A percentile compares a stretch with the other conserved stretches of the same genome.
These are phyloP conservation scores for Alopecurus myosuroides DNA, from an alignment of 176 grass and related monocot genomes.

Conservation along the genomic window DNA sequence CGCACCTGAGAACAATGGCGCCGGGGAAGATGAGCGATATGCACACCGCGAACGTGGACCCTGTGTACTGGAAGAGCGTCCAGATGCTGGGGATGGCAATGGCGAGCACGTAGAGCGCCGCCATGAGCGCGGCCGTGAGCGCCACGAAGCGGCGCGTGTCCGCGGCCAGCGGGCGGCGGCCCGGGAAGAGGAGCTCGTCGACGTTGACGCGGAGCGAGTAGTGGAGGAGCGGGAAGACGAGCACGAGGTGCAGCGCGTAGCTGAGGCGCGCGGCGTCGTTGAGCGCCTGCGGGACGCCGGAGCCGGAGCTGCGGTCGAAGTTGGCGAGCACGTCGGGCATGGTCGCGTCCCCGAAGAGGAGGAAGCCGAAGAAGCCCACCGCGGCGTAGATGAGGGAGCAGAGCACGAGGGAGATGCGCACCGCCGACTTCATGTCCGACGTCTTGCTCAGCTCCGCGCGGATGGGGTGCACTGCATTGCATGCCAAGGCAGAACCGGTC, in stretches of 20 bases:
- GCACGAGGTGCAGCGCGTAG: constrained; percentile 83
- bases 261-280: constrained; percentile 82
- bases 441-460: constrained; percentile 65
- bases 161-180: constrained; percentile 17
- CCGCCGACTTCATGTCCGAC: constrained; percentile 69
- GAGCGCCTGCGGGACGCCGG: constrained; percentile 50
- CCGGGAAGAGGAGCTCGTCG: constrained; percentile 73
- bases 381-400: constrained; percentile 73
- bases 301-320: constrained; percentile 58
- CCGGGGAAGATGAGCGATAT: constrained; percentile 85
- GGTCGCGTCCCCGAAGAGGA: constrained; percentile 86
- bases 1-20: constrained; percentile 69
- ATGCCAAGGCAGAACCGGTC: background rate
- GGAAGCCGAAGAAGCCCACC: constrained; percentile 80
- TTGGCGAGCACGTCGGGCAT: constrained; percentile 93
- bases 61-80: constrained; percentile 78
- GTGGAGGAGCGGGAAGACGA: constrained; percentile 86
- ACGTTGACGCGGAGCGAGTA: constrained; percentile 83
- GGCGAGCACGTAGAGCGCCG: constrained; percentile 46
- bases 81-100: constrained; percentile 77
- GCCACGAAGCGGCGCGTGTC: constrained; percentile 62
- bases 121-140: constrained; percentile 58
- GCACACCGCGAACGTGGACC: constrained; percentile 73
- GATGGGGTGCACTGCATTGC: constrained; percentile 75
- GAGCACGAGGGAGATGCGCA: constrained; percentile 68